Conservation (phyloP, 2,329 filamentous ascomycete species). For the Aspergillaceae sp. region DNA sequence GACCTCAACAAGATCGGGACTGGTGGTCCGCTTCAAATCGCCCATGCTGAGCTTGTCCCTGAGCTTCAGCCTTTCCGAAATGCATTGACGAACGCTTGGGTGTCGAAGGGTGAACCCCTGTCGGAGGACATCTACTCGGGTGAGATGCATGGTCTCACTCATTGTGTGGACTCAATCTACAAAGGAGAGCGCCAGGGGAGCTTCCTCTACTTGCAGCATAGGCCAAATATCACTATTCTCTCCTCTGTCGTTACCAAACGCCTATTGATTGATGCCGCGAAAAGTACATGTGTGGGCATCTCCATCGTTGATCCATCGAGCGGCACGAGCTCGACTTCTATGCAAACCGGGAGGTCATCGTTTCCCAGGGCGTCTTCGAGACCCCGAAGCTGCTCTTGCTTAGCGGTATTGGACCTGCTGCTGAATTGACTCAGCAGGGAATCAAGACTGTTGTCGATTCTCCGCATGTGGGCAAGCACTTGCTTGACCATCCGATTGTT, state of each 20-base stretch:
- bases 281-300: conserved; percentile 38
- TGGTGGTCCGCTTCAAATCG: conserved; percentile 46
- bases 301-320: conserved; percentile 34
- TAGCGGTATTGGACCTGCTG: conserved; percentile 38
- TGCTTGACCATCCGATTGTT: conserved; percentile 34
- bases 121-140: conserved; percentile 51
- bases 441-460: conserved; percentile 25
- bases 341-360: conserved; percentile 42
- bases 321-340: conserved; percentile 39
- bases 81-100: conserved; percentile 44
- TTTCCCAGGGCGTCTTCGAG: conserved; percentile 46
- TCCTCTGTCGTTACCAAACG: conserved; percentile 43
- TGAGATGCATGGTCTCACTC: conserved; percentile 45
- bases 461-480: conserved; percentile 23
- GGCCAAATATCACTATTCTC: conserved; percentile 49
- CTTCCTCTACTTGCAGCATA: conserved; percentile 44
- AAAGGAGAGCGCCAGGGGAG: conserved; percentile 47
- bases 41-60: conserved; percentile 47
- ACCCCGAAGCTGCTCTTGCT: conserved; percentile 46
- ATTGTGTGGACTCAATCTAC: conserved; percentile 51
- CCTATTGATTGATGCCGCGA: conserved; percentile 44
- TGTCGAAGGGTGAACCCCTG: conserved; percentile 42
- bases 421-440: conserved; percentile 28
- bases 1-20: conserved; percentile 45
- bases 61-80: conserved; percentile 45